Evolutionary conservation across 2,329 filamentous ascomycete species (phyloP).

Genomic region (Penicillium thymicola): DNA sequence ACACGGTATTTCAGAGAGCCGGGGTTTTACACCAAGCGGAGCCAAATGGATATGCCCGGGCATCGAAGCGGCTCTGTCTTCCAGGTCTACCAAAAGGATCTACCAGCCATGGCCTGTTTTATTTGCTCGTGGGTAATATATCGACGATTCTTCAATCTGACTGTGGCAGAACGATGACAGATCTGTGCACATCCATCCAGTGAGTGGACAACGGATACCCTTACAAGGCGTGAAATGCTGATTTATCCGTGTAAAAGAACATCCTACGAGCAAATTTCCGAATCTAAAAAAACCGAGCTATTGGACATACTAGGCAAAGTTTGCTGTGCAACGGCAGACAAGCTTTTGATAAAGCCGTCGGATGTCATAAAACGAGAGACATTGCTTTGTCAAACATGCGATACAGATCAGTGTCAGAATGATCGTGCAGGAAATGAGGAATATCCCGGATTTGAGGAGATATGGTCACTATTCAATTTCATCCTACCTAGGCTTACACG

Average conservation of each 20-base stretch:
- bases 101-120: slow-evolving; percentile 26
- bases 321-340: slow-evolving; percentile 55
- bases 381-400: slow-evolving; percentile 39
- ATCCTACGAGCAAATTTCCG: slow-evolving; percentile 48
- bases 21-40: slow-evolving; percentile 8
- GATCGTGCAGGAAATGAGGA: slow-evolving; percentile 14
- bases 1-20: slow-evolving; percentile 9
- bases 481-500: slow-evolving; percentile 42
- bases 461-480: slow-evolving; percentile 45
- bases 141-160: slow-evolving; percentile 35
- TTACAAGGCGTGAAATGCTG: neutral
- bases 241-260: slow-evolving; percentile 27
- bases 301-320: slow-evolving; percentile 57
- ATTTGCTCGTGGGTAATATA: slow-evolving; percentile 35
- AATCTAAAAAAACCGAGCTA: slow-evolving; percentile 51
- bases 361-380: slow-evolving; percentile 20
- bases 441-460: slow-evolving; percentile 26
- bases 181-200: slow-evolving; percentile 47
- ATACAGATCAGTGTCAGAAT: slow-evolving; percentile 26
- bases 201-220: slow-evolving; percentile 38
- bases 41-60: slow-evolving; percentile 21
- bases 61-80: slow-evolving; percentile 37
- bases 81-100: slow-evolving; percentile 35
- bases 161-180: slow-evolving; percentile 34
- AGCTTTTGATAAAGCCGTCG: slow-evolving; percentile 36